Base-by-base conservation (phyloP, 2,329 filamentous ascomycete species). In the Aspergillus ruber region DNA sequence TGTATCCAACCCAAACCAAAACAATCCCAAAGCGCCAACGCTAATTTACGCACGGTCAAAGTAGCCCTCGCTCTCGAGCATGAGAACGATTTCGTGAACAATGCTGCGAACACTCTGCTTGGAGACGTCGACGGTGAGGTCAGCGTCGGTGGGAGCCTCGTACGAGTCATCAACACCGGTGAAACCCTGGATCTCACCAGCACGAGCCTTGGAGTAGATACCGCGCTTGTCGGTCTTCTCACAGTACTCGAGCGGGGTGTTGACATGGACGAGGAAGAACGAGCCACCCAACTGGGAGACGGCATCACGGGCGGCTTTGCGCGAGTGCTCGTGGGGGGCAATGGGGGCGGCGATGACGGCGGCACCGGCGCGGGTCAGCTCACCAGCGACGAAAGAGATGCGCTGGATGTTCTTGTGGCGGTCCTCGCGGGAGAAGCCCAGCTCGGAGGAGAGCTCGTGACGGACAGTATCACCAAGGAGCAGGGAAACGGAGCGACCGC, bases 81-180 rank as follows among this genome's bases (percentile, higher is more conserved):
- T 73, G 63, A 98, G 78, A 54, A 98, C 81, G 63, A 98, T 97
- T 80, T 97, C 88, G 76, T 98, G 93, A 45, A 98, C 93, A 53
- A 91, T 91, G 50, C 87, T 93, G 64, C 93, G 81, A 42, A 97
- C 90, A 56, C 83, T 87, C 72, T 88, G 89, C 80, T 86, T 93
- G 73, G 87, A 84, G 47, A 85, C 69, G 70, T 97, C 86, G 35
- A 97, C 91, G 4, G 83, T 82, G 56, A 98, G 77, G 67, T 97
- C 84, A 27, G 90, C 81, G 73, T 91, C 90, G 57, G 73, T 62
- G 8, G 93, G 93, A 18, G 71, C 66, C 83, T 98, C 93, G 67
- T 98, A 98, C 43, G 93, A 90, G 75, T 97, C 91, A 67, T 97
- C 91, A 48, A 98, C 90, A 62, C 93, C 93, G 6, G 93, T 98